These are phyloP conservation scores for Globisporangium sylvaticum DNA, from an alignment of 352 stramenopile species.

Conservation along the genomic window DNA sequence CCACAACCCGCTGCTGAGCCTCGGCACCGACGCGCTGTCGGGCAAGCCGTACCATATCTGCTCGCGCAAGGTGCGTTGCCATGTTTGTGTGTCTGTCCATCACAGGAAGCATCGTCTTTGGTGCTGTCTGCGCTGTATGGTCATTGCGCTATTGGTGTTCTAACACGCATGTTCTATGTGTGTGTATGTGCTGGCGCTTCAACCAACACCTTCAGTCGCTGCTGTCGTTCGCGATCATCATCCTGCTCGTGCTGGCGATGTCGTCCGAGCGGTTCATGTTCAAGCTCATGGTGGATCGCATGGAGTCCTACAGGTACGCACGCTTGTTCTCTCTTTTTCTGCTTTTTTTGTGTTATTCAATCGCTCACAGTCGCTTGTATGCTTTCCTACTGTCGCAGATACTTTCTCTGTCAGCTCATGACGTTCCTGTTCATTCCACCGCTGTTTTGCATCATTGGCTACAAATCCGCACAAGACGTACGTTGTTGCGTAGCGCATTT, in stretches of 20 bases:
- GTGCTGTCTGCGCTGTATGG: not conserved
- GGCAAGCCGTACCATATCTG: constrained; percentile 85
- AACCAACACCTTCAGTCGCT: constrained; percentile 42
- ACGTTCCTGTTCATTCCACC: constrained; percentile 87
- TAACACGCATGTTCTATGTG: not conserved
- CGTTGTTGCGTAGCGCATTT: not conserved
- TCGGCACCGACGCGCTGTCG: constrained; percentile 80
- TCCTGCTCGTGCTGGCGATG: constrained; percentile 75
- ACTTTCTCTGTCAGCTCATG: constrained; percentile 86
- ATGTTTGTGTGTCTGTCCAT: not conserved
- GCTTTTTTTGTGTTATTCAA: not conserved
- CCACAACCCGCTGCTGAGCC: constrained; percentile 69
- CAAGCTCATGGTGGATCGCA: constrained; percentile 87
- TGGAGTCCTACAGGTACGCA: constrained; percentile 83
- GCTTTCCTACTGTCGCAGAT: constrained; percentile 29
- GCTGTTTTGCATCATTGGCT: constrained; percentile 84
- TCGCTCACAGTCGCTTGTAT: not conserved
- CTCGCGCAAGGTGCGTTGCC: constrained; percentile 62
- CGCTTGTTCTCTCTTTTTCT: not conserved
- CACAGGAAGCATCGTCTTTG: not conserved
- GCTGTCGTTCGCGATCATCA: constrained; percentile 65
- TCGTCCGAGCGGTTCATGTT: constrained; percentile 83
- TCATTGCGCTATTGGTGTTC: not conserved
- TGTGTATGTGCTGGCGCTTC: not conserved
- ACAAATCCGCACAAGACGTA: constrained; percentile 77